phyloP scores from a whole-genome alignment of 371 early-diverging fungal species.

The Umbelopsis sp. region DNA sequence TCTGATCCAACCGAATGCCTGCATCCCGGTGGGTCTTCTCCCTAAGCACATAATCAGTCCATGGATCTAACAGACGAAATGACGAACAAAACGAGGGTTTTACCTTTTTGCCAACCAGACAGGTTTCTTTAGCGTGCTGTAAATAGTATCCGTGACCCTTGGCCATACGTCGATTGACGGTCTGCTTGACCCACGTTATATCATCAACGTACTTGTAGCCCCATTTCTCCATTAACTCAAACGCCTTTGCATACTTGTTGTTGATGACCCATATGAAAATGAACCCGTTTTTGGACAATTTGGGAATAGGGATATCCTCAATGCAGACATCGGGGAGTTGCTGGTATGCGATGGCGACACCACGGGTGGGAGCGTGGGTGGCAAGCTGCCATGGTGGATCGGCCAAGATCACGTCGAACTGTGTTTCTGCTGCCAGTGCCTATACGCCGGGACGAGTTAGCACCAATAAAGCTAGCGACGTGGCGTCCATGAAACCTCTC shows the following conservation, averaged over 20 bases:
- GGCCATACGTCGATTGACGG: slow-evolving; percentile 93
- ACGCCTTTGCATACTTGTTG: slow-evolving; percentile 92
- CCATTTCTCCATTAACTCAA: slow-evolving; percentile 92
- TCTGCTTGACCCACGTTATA: slow-evolving; percentile 96
- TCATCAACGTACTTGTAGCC: slow-evolving; percentile 94
- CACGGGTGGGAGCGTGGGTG: slow-evolving; percentile 92
- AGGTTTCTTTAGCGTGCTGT: slow-evolving; percentile 96
- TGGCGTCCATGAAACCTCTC: not conserved
- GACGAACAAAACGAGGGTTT: not conserved
- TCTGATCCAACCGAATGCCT: slow-evolving; percentile 82
- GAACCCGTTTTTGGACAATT: slow-evolving; percentile 86
- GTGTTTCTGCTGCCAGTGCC: slow-evolving; percentile 76
- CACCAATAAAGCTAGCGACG: not conserved
- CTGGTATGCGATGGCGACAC: slow-evolving; percentile 93
- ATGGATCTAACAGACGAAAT: too few species aligned
- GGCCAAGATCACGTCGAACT: slow-evolving; percentile 92
- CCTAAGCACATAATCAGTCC: slow-evolving; percentile 31
- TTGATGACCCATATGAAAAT: slow-evolving; percentile 97
- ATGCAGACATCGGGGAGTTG: slow-evolving; percentile 92
- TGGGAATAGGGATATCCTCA: slow-evolving; percentile 86
- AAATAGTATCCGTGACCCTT: slow-evolving; percentile 95
- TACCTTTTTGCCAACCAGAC: slow-evolving; percentile 88
- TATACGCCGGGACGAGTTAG: slow-evolving; percentile 24
- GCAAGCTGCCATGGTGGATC: slow-evolving; percentile 98
- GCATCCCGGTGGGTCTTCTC: slow-evolving; percentile 78